These are phyloP conservation scores for Senna siamea DNA, from an alignment of 306 rosid species.

Conservation along the genomic window DNA sequence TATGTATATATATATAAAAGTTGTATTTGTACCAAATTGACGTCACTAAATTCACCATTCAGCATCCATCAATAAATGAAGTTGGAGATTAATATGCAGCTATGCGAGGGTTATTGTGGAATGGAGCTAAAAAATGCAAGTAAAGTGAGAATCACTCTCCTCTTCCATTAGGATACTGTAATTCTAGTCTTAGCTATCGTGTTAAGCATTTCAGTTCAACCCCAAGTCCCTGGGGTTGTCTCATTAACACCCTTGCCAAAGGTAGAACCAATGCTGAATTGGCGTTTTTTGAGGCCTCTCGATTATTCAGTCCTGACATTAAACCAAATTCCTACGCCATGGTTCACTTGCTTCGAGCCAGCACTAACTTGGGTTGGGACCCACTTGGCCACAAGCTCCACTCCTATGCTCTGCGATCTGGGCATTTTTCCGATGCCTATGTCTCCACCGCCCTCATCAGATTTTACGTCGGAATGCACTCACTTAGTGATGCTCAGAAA, in stretches of 20 bases:
- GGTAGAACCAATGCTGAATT: constrained; percentile 36
- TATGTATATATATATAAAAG: too few relatives aligned
- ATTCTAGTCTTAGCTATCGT: not conserved
- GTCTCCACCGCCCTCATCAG: constrained; percentile 54
- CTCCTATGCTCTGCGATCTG: constrained; percentile 58
- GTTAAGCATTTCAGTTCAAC: not conserved
- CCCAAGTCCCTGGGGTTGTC: constrained; percentile 21
- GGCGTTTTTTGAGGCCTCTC: constrained; percentile 40
- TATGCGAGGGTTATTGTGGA: constrained; percentile 45
- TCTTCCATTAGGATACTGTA: not conserved
- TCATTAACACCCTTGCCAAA: constrained; percentile 28
- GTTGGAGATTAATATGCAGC: not conserved
- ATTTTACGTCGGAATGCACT: constrained; percentile 40
- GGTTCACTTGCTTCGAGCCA: constrained; percentile 56
- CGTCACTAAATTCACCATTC: not conserved
- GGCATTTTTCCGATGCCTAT: constrained; percentile 47
- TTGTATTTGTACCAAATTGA: not conserved
- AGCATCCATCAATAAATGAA: not conserved
- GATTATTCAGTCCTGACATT: constrained; percentile 29
- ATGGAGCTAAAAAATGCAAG: constrained; percentile 13
- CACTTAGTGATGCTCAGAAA: constrained; percentile 44
- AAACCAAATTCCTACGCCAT: constrained; percentile 55
- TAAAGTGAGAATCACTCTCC: not conserved
- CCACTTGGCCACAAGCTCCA: constrained; percentile 57
- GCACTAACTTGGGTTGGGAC: constrained; percentile 36